A percentile compares a stretch with the other conserved stretches of the same genome.
phyloP scores from a whole-genome alignment of 305 asterid genomes.

The Fraxinus angustifolia region DNA sequence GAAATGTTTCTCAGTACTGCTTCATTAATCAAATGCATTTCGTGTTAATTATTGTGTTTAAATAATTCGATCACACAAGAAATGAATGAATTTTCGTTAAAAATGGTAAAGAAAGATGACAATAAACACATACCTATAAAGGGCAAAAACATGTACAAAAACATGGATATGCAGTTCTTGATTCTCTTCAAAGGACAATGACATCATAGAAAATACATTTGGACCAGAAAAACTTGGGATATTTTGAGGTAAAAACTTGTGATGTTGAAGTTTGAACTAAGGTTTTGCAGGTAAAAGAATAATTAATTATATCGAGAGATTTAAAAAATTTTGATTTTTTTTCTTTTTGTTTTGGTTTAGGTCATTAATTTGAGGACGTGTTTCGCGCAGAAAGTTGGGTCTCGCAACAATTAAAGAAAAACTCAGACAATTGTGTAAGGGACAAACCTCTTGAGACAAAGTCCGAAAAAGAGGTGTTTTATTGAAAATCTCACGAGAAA shows the following conservation, averaged over 20 bases:
- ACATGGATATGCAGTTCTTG: slow-evolving; percentile 14
- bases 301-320: background rate
- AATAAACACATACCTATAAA: background rate
- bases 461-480: no score
- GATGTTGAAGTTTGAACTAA: background rate
- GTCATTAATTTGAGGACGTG: background rate
- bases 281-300: background rate
- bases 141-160: slow-evolving; percentile 13
- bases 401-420: no score
- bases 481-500: no score
- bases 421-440: no score
- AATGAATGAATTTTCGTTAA: background rate
- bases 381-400: no score
- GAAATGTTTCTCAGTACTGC: background rate
- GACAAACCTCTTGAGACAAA: no score
- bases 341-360: background rate
- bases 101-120: background rate
- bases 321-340: background rate
- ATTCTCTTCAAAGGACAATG: slow-evolving; percentile 15
- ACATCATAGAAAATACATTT: slow-evolving; percentile 16
- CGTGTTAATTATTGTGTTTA: background rate
- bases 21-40: background rate
- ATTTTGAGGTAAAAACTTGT: background rate
- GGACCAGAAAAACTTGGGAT: slow-evolving; percentile 6
- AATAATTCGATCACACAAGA: background rate